Evolutionary conservation across 2,329 filamentous ascomycete genomes (phyloP).

Genomic region (Tothia fuscella): DNA sequence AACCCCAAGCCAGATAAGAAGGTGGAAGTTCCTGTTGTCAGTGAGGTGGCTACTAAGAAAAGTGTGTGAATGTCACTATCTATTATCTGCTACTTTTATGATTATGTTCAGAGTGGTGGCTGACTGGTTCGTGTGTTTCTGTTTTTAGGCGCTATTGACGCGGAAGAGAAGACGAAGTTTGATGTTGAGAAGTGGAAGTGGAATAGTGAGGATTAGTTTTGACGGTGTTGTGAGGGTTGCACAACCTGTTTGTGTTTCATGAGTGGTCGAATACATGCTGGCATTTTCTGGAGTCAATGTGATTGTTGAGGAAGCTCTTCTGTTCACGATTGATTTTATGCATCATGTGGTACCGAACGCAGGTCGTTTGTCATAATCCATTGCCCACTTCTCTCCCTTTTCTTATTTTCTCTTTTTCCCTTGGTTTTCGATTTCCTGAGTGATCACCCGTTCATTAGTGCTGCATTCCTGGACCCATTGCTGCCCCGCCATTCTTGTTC

Average conservation of each 20-base stretch:
- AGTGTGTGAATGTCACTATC: not conserved
- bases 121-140: not conserved
- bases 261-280: not conserved
- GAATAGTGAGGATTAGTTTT: not conserved
- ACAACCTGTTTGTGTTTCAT: slow-evolving; percentile 1
- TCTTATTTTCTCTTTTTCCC: too few species aligned
- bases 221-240: too few species aligned
- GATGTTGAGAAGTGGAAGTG: slow-evolving; percentile 1
- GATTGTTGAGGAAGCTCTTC: not conserved
- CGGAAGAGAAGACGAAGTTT: not conserved
- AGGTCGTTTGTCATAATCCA: too few species aligned
- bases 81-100: not conserved
- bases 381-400: too few species aligned
- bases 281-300: not conserved
- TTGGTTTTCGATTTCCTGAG: too few species aligned
- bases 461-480: too few species aligned
- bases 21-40: not conserved
- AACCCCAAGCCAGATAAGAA: not conserved
- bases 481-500: too few species aligned
- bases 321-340: not conserved
- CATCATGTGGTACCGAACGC: not conserved
- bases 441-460: too few species aligned
- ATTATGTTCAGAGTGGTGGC: not conserved
- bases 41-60: not conserved
- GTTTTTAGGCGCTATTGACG: not conserved